Conservation (phyloP, 1,284 basidiomycete genomes). For the Puccinia coronata region DNA sequence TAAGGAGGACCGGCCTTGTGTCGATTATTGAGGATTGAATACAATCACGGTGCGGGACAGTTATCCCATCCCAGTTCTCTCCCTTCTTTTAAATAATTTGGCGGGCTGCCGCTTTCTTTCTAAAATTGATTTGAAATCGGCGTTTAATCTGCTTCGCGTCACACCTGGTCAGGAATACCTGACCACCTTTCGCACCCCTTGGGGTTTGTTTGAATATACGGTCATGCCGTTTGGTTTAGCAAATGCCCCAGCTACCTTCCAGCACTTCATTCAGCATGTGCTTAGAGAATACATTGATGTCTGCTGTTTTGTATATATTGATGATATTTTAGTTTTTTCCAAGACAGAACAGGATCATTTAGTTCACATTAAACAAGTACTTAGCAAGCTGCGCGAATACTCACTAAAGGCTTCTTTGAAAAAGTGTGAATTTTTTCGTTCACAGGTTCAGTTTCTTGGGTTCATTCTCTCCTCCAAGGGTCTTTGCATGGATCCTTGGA, state of each 20-base stretch:
- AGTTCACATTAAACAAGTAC: no score
- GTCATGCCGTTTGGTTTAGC: conserved; percentile 62
- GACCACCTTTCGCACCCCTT: conserved; percentile 59
- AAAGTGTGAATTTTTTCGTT: conserved; percentile 34
- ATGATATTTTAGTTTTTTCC: conserved; percentile 56
- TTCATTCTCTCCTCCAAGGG: neutral
- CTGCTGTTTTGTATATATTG: no score
- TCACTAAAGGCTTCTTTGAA: neutral
- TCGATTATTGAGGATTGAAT: conserved; percentile 27
- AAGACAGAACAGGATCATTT: no score
- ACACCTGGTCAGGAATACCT: conserved; percentile 57
- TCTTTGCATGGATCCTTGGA: conserved; percentile 16
- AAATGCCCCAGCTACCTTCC: conserved; percentile 59
- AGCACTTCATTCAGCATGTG: neutral
- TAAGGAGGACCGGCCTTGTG: neutral
- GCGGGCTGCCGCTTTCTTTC: conserved; percentile 20
- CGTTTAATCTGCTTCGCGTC: conserved; percentile 57
- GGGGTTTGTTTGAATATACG: conserved; percentile 60
- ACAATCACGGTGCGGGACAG: neutral
- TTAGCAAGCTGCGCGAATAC: neutral
- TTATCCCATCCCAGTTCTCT: no score
- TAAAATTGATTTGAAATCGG: conserved; percentile 56
- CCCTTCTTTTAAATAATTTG: conserved; percentile 18
- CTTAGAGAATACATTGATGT: neutral
- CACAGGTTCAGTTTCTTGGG: conserved; percentile 14